A percentile compares a stretch with the other conserved stretches of the same genome.
phyloP scores from a whole-genome alignment of 257 asterid species.

The Voacanga thouarsii region DNA sequence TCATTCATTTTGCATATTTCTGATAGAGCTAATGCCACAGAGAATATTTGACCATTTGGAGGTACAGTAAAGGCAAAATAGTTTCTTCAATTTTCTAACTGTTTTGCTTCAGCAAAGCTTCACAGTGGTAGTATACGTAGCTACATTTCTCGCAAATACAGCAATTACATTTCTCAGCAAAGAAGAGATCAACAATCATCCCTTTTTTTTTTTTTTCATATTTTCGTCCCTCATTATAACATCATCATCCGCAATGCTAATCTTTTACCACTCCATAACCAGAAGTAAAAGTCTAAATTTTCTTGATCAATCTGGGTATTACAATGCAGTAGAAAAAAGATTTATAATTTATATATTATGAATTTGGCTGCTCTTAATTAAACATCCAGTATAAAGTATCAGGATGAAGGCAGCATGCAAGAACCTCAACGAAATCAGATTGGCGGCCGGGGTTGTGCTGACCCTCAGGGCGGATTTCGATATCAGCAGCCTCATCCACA shows the following conservation, averaged over 20 bases:
- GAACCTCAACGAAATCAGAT: constrained; percentile 46
- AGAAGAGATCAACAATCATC: neutral
- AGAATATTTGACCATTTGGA: neutral
- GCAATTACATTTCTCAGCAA: neutral
- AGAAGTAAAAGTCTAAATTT: neutral
- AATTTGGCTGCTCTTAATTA: neutral
- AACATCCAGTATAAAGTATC: neutral
- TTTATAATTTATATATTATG: neutral
- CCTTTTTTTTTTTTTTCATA: neutral
- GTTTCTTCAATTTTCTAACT: neutral
- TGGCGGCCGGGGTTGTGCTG: constrained; percentile 28
- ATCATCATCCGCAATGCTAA: neutral
- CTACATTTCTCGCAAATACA: too few species aligned
- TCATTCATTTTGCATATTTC: neutral
- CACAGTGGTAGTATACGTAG: too few species aligned
- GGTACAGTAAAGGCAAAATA: neutral
- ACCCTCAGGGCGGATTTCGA: neutral
- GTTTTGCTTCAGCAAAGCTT: neutral
- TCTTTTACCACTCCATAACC: neutral
- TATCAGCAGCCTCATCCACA: neutral
- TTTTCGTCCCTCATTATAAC: neutral
- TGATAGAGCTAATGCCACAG: neutral
- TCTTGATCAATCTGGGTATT: neutral
- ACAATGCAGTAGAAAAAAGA: neutral
- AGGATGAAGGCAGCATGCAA: neutral